Conservation (phyloP, 2,329 filamentous ascomycete species). For the Akanthomyces lecanii region DNA sequence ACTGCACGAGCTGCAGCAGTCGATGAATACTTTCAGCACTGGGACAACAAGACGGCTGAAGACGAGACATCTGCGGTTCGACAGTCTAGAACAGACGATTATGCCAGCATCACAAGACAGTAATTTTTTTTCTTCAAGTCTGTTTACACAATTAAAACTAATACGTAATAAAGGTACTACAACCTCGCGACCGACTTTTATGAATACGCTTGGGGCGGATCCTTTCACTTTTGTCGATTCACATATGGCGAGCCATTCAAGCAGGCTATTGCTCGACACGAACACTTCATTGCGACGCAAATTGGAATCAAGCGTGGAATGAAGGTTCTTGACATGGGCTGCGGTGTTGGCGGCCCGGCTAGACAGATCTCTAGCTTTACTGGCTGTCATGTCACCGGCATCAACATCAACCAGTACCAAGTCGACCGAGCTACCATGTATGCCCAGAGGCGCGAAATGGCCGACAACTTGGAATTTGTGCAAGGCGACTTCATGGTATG, state of each 20-base stretch:
- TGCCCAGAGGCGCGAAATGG: conserved; percentile 71
- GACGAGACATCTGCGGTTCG: conserved; percentile 68
- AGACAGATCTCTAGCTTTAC: conserved; percentile 92
- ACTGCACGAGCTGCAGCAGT: conserved; percentile 69
- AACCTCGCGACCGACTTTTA: conserved; percentile 88
- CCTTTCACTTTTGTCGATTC: conserved; percentile 95
- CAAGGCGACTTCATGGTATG: conserved; percentile 89
- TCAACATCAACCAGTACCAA: conserved; percentile 99
- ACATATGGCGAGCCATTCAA: conserved; percentile 77
- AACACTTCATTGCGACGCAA: conserved; percentile 87
- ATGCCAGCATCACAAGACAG: conserved; percentile 84
- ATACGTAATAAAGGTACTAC: conserved; percentile 63
- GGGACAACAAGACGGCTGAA: conserved; percentile 71
- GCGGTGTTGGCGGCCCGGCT: conserved; percentile 90
- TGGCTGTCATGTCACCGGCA: conserved; percentile 74
- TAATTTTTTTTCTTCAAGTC: conserved; percentile 46
- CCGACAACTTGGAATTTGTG: conserved; percentile 71
- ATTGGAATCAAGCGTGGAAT: conserved; percentile 77
- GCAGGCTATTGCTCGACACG: conserved; percentile 86
- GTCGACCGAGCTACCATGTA: conserved; percentile 82
- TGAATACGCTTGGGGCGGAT: conserved; percentile 90
- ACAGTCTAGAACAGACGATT: conserved; percentile 72
- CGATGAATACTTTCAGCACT: conserved; percentile 88
- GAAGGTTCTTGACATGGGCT: conserved; percentile 90
- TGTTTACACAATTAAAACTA: not conserved